These are phyloP conservation scores for Mycena epipterygia DNA, from an alignment of 768 basidiomycete species.

Conservation along the genomic window DNA sequence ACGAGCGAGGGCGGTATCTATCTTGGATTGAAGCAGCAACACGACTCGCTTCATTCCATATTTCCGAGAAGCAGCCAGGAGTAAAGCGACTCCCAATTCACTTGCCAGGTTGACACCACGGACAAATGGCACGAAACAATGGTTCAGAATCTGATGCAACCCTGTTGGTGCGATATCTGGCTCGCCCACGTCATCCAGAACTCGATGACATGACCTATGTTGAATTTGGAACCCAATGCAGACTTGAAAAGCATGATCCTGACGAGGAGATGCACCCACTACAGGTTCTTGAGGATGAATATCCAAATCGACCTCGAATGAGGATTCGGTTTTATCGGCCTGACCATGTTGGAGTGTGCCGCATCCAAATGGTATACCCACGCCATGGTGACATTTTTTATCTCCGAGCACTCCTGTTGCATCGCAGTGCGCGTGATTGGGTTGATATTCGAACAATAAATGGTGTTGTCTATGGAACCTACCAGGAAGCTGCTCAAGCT, in stretches of 20 bases:
- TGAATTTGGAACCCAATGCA: background rate
- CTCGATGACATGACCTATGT: background rate
- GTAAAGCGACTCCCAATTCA: too few species aligned
- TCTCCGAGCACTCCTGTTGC: background rate
- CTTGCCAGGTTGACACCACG: too few species aligned
- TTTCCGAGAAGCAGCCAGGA: too few species aligned
- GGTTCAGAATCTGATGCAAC: background rate
- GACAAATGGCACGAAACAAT: too few species aligned
- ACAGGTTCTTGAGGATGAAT: background rate
- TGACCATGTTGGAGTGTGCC: background rate
- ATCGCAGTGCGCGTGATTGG: background rate
- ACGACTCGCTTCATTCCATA: background rate
- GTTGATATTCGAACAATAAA: conserved; percentile 1
- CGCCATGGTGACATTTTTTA: conserved; percentile 13
- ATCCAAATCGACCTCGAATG: background rate
- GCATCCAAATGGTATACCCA: background rate
- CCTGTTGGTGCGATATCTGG: background rate
- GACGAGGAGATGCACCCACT: background rate
- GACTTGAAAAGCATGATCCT: background rate
- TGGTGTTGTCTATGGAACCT: background rate
- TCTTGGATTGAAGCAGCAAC: background rate
- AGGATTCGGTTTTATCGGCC: conserved; percentile 1
- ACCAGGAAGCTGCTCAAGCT: conserved; percentile 8
- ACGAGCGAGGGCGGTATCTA: conserved; percentile 4
- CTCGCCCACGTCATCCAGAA: background rate